Base-by-base conservation (phyloP, 2,329 filamentous ascomycete genomes). In the Lecanosticta acicola region DNA sequence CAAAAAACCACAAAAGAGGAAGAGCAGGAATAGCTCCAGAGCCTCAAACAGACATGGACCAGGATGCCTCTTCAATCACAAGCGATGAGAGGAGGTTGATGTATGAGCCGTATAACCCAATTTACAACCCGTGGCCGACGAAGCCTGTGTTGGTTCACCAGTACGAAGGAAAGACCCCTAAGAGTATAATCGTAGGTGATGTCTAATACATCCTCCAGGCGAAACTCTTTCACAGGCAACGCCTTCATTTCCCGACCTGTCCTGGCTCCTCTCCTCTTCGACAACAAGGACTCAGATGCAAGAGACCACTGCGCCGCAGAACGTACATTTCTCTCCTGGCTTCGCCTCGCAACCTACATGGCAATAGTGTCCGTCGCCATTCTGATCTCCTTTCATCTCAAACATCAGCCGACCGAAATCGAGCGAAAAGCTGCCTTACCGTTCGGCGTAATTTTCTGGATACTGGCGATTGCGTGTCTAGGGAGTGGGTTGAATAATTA, bases 351-450 rank as follows among this genome's bases (percentile, higher is more conserved):
- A 24, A 80, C 95, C 58, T 95, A 95, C 71, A 90, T 97, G 78
- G 82, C 88, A 54, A 75, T 98, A 41, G 88, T 97, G 7, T 81
- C 87, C 20, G 79, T 94, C 24, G 91, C 93, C 41, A 95, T 98
- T 56, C 82, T 94, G 8, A 76, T 96, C 41, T 94, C 87, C 11
- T 98, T 98, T 66, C 91, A 98, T 62, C 76, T 98, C 40, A 90
- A 89, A 61, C 73, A 74, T 14, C 69, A 82, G 58, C 87, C 93
- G 0, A 79, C 81, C 0, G 62, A 71, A 0, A 66, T 87, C 11
- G 93, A 98, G 71, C 73, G 80, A 49, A 79, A 78, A 35, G 82
- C 96, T 68, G 84, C 93, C 0, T 75, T 85, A 50, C 93, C 93
- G 0, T 78, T 98, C 1, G 93, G 93, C 0, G 75, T 88, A 37